Conservation (phyloP, 192 early-diverging fungal genomes). For the Pilaira anomala region DNA sequence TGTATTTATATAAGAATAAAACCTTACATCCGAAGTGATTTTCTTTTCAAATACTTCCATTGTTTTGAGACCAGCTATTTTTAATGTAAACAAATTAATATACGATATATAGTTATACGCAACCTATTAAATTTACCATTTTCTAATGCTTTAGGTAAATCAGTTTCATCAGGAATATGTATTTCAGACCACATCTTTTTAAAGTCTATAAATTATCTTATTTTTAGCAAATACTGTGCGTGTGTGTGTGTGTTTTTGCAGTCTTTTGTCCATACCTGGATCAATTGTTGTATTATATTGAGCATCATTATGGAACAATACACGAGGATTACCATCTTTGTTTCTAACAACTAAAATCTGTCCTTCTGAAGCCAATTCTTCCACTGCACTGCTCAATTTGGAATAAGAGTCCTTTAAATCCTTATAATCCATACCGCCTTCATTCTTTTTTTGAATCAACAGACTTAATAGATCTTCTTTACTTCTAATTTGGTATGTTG, state of each 20-base stretch:
- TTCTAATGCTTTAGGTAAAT: constrained; percentile 67
- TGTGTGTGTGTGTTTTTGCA: neutral
- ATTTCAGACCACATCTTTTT: constrained; percentile 71
- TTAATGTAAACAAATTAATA: neutral
- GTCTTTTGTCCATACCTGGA: constrained; percentile 28
- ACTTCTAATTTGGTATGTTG: constrained; percentile 65
- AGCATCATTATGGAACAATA: constrained; percentile 67
- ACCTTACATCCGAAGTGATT: constrained; percentile 46
- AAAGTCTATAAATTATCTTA: constrained; percentile 51
- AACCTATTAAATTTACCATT: constrained; percentile 31
- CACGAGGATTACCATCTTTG: constrained; percentile 61
- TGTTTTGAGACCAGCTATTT: constrained; percentile 62
- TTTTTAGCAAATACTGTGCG: neutral
- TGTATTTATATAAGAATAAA: neutral
- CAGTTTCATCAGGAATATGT: constrained; percentile 65
- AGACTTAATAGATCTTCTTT: constrained; percentile 70
- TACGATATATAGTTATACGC: neutral
- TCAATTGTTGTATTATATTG: constrained; percentile 53
- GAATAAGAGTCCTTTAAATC: constrained; percentile 74
- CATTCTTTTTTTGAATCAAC: constrained; percentile 50
- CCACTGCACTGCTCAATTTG: constrained; percentile 47
- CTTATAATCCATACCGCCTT: constrained; percentile 70
- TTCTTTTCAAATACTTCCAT: constrained; percentile 70
- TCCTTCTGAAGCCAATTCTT: constrained; percentile 55
- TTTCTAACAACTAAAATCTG: constrained; percentile 60